Conservation (phyloP, 768 basidiomycete species). For the Pulveroboletus sp. region DNA sequence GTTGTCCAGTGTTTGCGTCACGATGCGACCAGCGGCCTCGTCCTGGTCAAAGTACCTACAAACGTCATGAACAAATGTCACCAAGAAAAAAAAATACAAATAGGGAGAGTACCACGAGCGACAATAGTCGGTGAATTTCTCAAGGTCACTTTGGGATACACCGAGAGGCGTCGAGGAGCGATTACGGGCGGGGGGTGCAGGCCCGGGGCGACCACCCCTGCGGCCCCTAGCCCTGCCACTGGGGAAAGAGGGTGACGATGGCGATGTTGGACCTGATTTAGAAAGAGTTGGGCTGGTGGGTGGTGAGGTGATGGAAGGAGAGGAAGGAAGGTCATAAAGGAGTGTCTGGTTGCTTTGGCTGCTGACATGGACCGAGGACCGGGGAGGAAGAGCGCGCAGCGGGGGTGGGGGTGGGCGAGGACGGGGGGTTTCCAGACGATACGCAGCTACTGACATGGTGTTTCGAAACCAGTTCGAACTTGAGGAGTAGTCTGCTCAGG, state of each 20-base stretch:
- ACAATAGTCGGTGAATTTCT: constrained; percentile 73
- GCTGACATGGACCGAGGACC: constrained; percentile 39
- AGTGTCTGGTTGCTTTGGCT: constrained; percentile 54
- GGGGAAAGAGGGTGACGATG: constrained; percentile 54
- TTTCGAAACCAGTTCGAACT: constrained; percentile 34
- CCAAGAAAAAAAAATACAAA: not conserved
- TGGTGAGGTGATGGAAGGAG: constrained; percentile 48
- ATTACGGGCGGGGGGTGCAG: constrained; percentile 51
- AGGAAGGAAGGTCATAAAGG: constrained; percentile 71
- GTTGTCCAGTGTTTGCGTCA: constrained; percentile 78
- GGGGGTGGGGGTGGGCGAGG: constrained; percentile 56
- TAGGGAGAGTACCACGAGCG: constrained; percentile 58
- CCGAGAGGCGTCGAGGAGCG: constrained; percentile 69
- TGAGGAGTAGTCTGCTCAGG: constrained; percentile 4
- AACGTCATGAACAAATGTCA: constrained; percentile 7
- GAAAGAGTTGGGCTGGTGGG: constrained; percentile 48
- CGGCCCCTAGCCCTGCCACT: constrained; percentile 44
- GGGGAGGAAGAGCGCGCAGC: constrained; percentile 46
- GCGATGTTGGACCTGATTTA: constrained; percentile 41
- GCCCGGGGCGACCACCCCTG: constrained; percentile 43
- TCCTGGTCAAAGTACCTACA: constrained; percentile 82
- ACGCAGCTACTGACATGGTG: constrained; percentile 56
- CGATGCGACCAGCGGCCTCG: constrained; percentile 67
- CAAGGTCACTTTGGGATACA: constrained; percentile 62
- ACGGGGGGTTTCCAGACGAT: constrained; percentile 61